Percentiles rank a stretch among this genome's conserved stretches.
phyloP scores from a whole-genome alignment of 805 yeast genomes.

The Ogataea siamensis region DNA sequence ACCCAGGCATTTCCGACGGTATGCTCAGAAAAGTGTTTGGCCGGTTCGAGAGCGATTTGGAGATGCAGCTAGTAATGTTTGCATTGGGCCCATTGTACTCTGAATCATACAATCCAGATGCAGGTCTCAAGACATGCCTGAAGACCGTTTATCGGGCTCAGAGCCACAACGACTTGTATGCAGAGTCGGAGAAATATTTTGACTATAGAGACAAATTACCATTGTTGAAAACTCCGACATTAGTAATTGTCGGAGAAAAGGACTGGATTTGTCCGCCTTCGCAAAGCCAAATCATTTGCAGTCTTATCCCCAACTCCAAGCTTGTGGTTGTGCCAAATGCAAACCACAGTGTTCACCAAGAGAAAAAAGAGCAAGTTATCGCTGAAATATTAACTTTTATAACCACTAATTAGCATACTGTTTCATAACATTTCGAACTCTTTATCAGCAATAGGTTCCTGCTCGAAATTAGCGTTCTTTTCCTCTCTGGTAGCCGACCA shows the following conservation, averaged over 20 bases:
- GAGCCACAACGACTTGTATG: constrained; percentile 26
- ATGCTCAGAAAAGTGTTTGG: constrained; percentile 27
- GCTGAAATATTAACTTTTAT: constrained; percentile 10
- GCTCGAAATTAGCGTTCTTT: not conserved
- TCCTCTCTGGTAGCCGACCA: constrained; percentile 10
- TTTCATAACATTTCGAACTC: not conserved
- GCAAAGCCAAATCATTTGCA: constrained; percentile 18
- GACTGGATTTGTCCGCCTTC: constrained; percentile 28
- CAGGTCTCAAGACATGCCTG: constrained; percentile 17
- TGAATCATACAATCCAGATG: constrained; percentile 23
- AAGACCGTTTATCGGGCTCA: constrained; percentile 20
- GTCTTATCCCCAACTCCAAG: constrained; percentile 17
- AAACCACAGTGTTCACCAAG: constrained; percentile 26
- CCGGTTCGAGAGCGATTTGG: constrained; percentile 25
- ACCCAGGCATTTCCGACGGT: constrained; percentile 21
- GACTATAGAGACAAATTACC: constrained; percentile 20
- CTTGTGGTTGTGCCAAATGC: constrained; percentile 19
- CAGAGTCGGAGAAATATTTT: constrained; percentile 26
- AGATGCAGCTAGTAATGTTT: constrained; percentile 26
- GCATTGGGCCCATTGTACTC: constrained; percentile 26
- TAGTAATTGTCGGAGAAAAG: constrained; percentile 23
- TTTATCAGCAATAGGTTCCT: constrained; percentile 1
- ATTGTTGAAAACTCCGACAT: constrained; percentile 17
- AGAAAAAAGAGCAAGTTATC: constrained; percentile 17
- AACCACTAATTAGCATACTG: not conserved